These are phyloP conservation scores for Tephrocybe rancida DNA, from an alignment of 768 basidiomycete genomes.

Conservation along the genomic window DNA sequence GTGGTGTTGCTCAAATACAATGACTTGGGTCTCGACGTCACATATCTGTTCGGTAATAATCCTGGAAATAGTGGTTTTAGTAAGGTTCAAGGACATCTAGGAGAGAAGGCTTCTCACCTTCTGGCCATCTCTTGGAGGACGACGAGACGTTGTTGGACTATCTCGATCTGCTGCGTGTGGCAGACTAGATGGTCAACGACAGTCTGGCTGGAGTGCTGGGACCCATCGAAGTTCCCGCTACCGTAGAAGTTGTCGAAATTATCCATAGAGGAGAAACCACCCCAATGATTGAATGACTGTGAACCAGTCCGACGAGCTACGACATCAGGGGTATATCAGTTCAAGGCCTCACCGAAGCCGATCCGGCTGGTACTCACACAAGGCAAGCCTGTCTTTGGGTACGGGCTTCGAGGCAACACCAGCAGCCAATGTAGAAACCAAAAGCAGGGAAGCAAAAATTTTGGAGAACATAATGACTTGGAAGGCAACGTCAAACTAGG, in stretches of 20 bases:
- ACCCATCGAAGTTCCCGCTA: conserved; percentile 34
- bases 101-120: conserved; percentile 16
- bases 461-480: conserved; percentile 39
- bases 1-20: conserved; percentile 37
- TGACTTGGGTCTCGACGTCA: conserved; percentile 37
- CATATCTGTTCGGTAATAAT: conserved; percentile 34
- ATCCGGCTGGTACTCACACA: background rate
- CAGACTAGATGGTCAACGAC: conserved; percentile 30
- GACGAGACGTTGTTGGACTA: conserved; percentile 35
- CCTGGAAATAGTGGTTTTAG: conserved; percentile 10
- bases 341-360: background rate
- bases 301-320: conserved; percentile 17
- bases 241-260: conserved; percentile 42
- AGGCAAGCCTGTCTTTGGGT: conserved; percentile 20
- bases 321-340: background rate
- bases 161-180: conserved; percentile 27
- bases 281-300: conserved; percentile 37
- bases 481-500: conserved; percentile 15
- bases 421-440: conserved; percentile 30
- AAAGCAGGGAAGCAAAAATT: conserved; percentile 27
- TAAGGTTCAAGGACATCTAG: background rate
- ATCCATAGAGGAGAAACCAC: conserved; percentile 29
- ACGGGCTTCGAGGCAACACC: conserved; percentile 28
- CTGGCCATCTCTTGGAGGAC: conserved; percentile 39
- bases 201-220: conserved; percentile 23